Conservation (phyloP, 768 basidiomycete species). For the Epithele typhae region DNA sequence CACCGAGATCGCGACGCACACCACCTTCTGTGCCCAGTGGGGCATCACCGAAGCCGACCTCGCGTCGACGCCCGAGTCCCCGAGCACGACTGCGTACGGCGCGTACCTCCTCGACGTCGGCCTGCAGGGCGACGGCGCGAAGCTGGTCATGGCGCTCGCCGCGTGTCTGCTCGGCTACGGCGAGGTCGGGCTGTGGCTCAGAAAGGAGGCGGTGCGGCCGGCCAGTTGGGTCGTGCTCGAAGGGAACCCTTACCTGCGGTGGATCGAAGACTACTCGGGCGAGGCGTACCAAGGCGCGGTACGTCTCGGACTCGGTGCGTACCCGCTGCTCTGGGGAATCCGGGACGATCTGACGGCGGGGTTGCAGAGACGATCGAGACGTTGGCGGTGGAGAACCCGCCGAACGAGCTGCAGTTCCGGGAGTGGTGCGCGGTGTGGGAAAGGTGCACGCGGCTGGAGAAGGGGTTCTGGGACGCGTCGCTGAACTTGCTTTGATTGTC, state of each 20-base stretch:
- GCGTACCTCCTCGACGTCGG: slow-evolving; percentile 82
- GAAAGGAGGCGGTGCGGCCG: slow-evolving; percentile 44
- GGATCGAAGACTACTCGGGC: slow-evolving; percentile 81
- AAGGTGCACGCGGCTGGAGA: slow-evolving; percentile 73
- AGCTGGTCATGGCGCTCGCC: slow-evolving; percentile 74
- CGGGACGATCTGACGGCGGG: too few species aligned
- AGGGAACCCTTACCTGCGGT: slow-evolving; percentile 69
- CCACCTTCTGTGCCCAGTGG: slow-evolving; percentile 63
- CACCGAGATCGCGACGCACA: slow-evolving; percentile 70
- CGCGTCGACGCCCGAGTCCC: slow-evolving; percentile 55
- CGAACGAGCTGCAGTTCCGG: slow-evolving; percentile 50
- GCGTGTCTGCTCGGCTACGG: slow-evolving; percentile 91
- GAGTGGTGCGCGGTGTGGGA: slow-evolving; percentile 75
- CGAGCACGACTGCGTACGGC: slow-evolving; percentile 81
- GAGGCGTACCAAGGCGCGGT: slow-evolving; percentile 70
- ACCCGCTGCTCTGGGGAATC: background rate
- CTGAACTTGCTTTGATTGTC: slow-evolving; percentile 30
- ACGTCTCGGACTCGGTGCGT: slow-evolving; percentile 64
- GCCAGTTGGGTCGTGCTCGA: slow-evolving; percentile 54
- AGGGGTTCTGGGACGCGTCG: slow-evolving; percentile 83
- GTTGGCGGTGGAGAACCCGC: slow-evolving; percentile 55
- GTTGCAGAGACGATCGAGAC: slow-evolving; percentile 79
- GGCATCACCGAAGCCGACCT: slow-evolving; percentile 62
- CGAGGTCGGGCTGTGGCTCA: slow-evolving; percentile 84
- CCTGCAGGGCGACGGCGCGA: slow-evolving; percentile 65